Conservation (phyloP, 2,329 filamentous ascomycete genomes). For the Westerdykella ornata region DNA sequence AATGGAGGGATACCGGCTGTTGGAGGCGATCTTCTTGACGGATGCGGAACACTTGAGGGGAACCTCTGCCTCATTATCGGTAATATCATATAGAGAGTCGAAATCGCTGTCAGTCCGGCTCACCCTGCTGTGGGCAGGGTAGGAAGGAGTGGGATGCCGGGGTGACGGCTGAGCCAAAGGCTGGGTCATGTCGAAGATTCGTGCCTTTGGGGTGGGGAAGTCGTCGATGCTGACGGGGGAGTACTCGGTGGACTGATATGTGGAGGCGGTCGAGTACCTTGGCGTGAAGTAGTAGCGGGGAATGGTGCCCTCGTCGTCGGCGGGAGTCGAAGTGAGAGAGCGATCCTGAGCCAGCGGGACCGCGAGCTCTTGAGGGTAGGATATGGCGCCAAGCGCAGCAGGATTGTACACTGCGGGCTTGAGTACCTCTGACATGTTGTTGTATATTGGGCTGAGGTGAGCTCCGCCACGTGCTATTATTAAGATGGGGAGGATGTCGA, state of each 20-base stretch:
- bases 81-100: constrained; percentile 81
- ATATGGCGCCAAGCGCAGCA: constrained; percentile 22
- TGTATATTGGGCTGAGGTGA: constrained; percentile 33
- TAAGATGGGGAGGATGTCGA: constrained; percentile 24
- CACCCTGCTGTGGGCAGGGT: constrained; percentile 56
- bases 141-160: constrained; percentile 43
- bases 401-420: constrained; percentile 46
- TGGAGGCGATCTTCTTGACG: constrained; percentile 41
- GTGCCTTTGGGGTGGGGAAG: constrained; percentile 65
- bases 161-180: constrained; percentile 49
- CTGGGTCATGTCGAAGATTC: constrained; percentile 49
- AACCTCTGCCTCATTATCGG: constrained; percentile 63
- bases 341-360: constrained; percentile 53
- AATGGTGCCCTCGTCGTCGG: constrained; percentile 43
- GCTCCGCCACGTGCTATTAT: constrained; percentile 34
- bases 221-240: constrained; percentile 49
- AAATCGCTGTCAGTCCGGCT: constrained; percentile 66
- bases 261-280: constrained; percentile 29
- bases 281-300: constrained; percentile 36
- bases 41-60: constrained; percentile 48
- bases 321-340: constrained; percentile 59
- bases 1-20: constrained; percentile 51
- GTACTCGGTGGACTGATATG: constrained; percentile 26
- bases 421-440: constrained; percentile 43
- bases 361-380: constrained; percentile 19